A percentile compares a stretch with the other conserved stretches of the same genome.
phyloP scores from a whole-genome alignment of 2,329 filamentous ascomycete species.

The Arachnomyces sp. region DNA sequence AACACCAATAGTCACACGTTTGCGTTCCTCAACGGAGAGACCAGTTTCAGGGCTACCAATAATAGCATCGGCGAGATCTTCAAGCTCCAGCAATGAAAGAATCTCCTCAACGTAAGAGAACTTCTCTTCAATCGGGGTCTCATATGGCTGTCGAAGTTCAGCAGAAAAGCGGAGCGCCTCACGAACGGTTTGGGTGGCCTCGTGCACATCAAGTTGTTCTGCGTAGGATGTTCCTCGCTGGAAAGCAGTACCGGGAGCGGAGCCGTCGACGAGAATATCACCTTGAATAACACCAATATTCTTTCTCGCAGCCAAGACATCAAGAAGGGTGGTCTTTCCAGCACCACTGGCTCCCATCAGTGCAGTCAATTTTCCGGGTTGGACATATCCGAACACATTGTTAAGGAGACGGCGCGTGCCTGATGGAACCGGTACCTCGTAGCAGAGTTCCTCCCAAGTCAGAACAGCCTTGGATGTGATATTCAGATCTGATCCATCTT shows the following conservation, averaged over 20 bases:
- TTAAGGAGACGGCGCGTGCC: slow-evolving; percentile 40
- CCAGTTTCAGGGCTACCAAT: slow-evolving; percentile 55
- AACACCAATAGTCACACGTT: slow-evolving; percentile 33
- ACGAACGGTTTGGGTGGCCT: slow-evolving; percentile 54
- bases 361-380: slow-evolving; percentile 43
- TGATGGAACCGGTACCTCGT: slow-evolving; percentile 43
- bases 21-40: slow-evolving; percentile 48
- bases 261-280: slow-evolving; percentile 56
- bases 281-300: slow-evolving; percentile 59
- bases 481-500: slow-evolving; percentile 40
- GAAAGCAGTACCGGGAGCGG: slow-evolving; percentile 51
- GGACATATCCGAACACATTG: slow-evolving; percentile 43
- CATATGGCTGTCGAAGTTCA: slow-evolving; percentile 53
- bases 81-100: slow-evolving; percentile 57
- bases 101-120: slow-evolving; percentile 60
- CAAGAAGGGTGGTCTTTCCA: slow-evolving; percentile 77
- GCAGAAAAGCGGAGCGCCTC: slow-evolving; percentile 62
- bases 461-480: slow-evolving; percentile 50
- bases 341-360: slow-evolving; percentile 55
- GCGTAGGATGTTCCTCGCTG: slow-evolving; percentile 59
- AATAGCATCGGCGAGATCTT: slow-evolving; percentile 58
- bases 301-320: slow-evolving; percentile 62
- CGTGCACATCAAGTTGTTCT: slow-evolving; percentile 59
- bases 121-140: slow-evolving; percentile 53
- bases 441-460: slow-evolving; percentile 46